Base-by-base conservation (phyloP, 2,329 filamentous ascomycete genomes). In the Endothia cerciana region DNA sequence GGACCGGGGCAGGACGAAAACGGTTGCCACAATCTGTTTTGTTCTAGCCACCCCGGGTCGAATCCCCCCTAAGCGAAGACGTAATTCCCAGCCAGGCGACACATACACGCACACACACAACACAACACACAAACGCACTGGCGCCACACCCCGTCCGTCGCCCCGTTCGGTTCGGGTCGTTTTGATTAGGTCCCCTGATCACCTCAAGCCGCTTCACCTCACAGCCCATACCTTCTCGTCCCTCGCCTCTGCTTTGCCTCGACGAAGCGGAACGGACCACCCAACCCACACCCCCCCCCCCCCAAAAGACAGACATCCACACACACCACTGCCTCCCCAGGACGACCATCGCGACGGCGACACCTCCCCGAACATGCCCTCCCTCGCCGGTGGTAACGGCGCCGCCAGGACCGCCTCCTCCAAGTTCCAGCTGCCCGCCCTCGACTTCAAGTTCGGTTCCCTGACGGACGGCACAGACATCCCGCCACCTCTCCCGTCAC, bases 401-500 rank as follows among this genome's bases (percentile, higher is more conserved):
- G 40, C 57, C 22, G 57, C 57, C 38, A 58, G 38, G 33, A 15
- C 40, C 40, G 25, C 41, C 51, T 45, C 51, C 10, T 41, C 61
- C 64, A 68, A 62, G 61, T 88, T 88, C 69, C 83, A 87, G 77
- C 81, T 88, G 65, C 86, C 86, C 10, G 82, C 80, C 57, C 80
- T 88, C 68, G 78, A 88, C 69, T 81, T 88, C 77, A 82, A 86
- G 70, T 87, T 87, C 71, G 80, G 82, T 66, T 85, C 82, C 57
- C 78, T 88, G 73, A 88, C 86, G 53, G 85, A 88, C 49, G 86
- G 86, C 63, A 88, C 86, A 73, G 73, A 85, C 72, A 88, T 88
- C 70, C 86, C 86, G 53, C 83, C 86, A 38, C 86, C 86, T 30
- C 79, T 78, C 57, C 84, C 85, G 22, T 87, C 85, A 58, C 85